phyloP scores from a whole-genome alignment of 768 basidiomycete genomes.

The Boletales sp. region DNA sequence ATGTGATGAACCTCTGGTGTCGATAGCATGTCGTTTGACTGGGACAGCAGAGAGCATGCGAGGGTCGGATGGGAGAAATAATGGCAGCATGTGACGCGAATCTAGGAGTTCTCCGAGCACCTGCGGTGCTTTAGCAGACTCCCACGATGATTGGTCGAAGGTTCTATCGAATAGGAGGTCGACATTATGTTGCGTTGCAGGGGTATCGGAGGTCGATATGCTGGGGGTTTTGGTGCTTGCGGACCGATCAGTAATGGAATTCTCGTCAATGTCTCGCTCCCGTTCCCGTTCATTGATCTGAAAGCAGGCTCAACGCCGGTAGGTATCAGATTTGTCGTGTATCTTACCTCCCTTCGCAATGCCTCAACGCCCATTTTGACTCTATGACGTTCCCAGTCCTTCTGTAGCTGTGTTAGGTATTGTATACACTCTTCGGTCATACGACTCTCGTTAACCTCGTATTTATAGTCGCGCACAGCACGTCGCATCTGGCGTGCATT shows the following conservation, averaged over 20 bases:
- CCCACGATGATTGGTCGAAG: slow-evolving; percentile 67
- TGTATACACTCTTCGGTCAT: slow-evolving; percentile 97
- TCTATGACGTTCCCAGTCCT: slow-evolving; percentile 94
- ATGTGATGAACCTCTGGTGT: slow-evolving; percentile 10
- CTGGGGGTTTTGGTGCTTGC: slow-evolving; percentile 28
- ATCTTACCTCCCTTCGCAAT: slow-evolving; percentile 71
- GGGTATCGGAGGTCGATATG: slow-evolving; percentile 32
- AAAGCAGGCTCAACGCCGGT: slow-evolving; percentile 3
- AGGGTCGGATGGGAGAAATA: slow-evolving; percentile 79
- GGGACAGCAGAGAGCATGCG: slow-evolving; percentile 72
- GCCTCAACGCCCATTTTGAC: slow-evolving; percentile 85
- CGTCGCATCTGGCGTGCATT: slow-evolving; percentile 68
- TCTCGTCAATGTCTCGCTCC: slow-evolving; percentile 28
- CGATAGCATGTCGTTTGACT: slow-evolving; percentile 32
- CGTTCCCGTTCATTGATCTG: slow-evolving; percentile 67
- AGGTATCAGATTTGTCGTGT: neutral
- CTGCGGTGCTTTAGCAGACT: slow-evolving; percentile 73
- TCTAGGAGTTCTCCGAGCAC: slow-evolving; percentile 89
- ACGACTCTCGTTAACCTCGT: slow-evolving; percentile 85
- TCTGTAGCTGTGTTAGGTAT: slow-evolving; percentile 92
- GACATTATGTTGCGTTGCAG: slow-evolving; percentile 51
- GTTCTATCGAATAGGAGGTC: slow-evolving; percentile 77
- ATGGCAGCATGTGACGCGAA: slow-evolving; percentile 88
- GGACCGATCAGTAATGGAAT: slow-evolving; percentile 39
- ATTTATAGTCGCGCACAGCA: slow-evolving; percentile 89